These are phyloP conservation scores for Populus alba DNA, from an alignment of 345 rosid species.

Conservation along the genomic window DNA sequence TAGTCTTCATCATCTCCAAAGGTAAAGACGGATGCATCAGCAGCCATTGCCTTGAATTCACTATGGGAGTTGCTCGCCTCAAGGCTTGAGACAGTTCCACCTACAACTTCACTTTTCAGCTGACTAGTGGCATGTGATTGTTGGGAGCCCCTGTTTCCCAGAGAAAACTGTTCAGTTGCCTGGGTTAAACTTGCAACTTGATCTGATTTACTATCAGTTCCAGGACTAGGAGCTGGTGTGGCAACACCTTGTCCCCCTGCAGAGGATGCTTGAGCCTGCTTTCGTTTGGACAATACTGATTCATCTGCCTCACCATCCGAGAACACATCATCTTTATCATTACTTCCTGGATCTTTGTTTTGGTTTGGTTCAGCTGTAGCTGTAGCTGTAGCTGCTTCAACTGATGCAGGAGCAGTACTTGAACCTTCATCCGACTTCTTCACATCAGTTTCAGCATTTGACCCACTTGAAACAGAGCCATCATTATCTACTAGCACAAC, in stretches of 20 bases:
- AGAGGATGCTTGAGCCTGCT: slow-evolving; percentile 30
- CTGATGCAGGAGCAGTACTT: slow-evolving; percentile 29
- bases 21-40: slow-evolving; percentile 82
- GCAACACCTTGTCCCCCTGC: slow-evolving; percentile 14
- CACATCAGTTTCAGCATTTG: slow-evolving; percentile 33
- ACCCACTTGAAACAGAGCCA: slow-evolving; percentile 28
- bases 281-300: slow-evolving; percentile 35
- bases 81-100: slow-evolving; percentile 22
- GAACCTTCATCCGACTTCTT: slow-evolving; percentile 44
- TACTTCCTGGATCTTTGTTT: slow-evolving; percentile 37
- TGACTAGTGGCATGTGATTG: slow-evolving; percentile 13
- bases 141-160: slow-evolving; percentile 24
- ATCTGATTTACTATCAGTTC: slow-evolving; percentile 31
- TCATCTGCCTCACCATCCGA: slow-evolving; percentile 81
- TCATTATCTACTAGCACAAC: slow-evolving; percentile 38
- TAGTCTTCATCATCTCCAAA: slow-evolving; percentile 87
- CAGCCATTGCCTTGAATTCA: slow-evolving; percentile 77
- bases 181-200: slow-evolving; percentile 40
- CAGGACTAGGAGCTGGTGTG: slow-evolving; percentile 6
- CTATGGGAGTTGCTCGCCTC: slow-evolving; percentile 32
- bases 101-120: slow-evolving; percentile 14
- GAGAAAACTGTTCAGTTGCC: slow-evolving; percentile 46
- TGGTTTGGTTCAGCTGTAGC: slow-evolving; percentile 36
- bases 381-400: slow-evolving; percentile 22
- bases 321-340: slow-evolving; percentile 71